Conservation (phyloP, 2,329 filamentous ascomycete species). For the Penicillium sp. region DNA sequence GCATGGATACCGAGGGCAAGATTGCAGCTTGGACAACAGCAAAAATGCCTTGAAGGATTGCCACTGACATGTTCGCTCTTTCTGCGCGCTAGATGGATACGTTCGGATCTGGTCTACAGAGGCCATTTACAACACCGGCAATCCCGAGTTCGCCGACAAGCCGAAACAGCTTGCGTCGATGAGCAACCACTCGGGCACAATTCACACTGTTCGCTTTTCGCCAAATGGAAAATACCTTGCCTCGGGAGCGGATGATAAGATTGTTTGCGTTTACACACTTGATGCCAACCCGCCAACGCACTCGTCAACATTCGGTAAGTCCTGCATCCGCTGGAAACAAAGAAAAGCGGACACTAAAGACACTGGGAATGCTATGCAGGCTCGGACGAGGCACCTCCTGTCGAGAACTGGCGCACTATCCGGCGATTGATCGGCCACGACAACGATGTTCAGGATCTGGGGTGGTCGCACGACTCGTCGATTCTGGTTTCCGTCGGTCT, state of each 20-base stretch:
- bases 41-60: background rate
- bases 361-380: constrained; percentile 46
- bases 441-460: constrained; percentile 96
- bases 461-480: constrained; percentile 94
- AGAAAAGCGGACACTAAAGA: constrained; percentile 5
- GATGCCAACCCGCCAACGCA: constrained; percentile 77
- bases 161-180: constrained; percentile 95
- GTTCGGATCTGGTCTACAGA: constrained; percentile 98
- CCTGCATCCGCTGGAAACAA: constrained; percentile 1
- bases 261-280: constrained; percentile 94
- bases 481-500: constrained; percentile 93
- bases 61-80: constrained; percentile 10
- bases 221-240: constrained; percentile 92
- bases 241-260: constrained; percentile 96
- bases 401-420: constrained; percentile 97
- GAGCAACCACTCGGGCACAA: constrained; percentile 97
- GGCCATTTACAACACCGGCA: constrained; percentile 77
- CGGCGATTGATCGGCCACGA: constrained; percentile 93
- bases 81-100: constrained; percentile 68
- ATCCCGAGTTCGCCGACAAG: constrained; percentile 66
- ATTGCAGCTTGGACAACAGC: background rate
- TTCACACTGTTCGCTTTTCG: constrained; percentile 95
- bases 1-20: background rate
- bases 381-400: constrained; percentile 82
- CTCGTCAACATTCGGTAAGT: constrained; percentile 74